Conservation (phyloP, 306 rosid genomes). For the Prunus davidiana region DNA sequence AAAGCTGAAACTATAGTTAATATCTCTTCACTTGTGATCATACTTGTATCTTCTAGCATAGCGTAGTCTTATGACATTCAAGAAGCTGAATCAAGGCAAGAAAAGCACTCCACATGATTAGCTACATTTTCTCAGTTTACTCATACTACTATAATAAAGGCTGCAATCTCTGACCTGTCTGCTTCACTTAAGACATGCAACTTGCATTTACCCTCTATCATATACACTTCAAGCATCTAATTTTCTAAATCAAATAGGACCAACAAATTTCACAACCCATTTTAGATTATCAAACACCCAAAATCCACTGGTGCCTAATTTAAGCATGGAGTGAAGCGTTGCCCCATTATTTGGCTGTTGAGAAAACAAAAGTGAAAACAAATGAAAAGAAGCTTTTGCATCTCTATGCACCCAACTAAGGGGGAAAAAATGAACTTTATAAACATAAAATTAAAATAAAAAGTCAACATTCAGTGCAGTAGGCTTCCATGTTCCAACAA, state of each 20-base stretch:
- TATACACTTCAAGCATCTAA: conserved; percentile 2
- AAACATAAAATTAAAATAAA: background rate
- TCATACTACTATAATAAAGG: background rate
- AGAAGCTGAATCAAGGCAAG: background rate
- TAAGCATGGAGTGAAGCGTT: conserved; percentile 23
- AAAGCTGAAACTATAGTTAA: background rate
- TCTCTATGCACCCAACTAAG: background rate
- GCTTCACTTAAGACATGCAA: background rate
- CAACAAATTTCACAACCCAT: conserved; percentile 9
- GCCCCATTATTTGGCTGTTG: background rate
- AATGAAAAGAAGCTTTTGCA: background rate
- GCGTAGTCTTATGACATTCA: background rate
- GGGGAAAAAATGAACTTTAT: background rate
- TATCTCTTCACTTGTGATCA: background rate
- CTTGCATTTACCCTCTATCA: background rate
- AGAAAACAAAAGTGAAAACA: background rate
- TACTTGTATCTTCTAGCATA: background rate
- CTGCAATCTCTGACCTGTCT: background rate
- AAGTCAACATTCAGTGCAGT: conserved; percentile 5
- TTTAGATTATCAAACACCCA: conserved; percentile 13
- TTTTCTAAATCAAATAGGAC: conserved; percentile 8
- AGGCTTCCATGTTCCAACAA: background rate
- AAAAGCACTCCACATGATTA: background rate
- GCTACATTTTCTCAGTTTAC: background rate
- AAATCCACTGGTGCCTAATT: conserved; percentile 12